Evolutionary conservation across 2,329 filamentous ascomycete genomes (phyloP).

Genomic region (Phoma sp.): DNA sequence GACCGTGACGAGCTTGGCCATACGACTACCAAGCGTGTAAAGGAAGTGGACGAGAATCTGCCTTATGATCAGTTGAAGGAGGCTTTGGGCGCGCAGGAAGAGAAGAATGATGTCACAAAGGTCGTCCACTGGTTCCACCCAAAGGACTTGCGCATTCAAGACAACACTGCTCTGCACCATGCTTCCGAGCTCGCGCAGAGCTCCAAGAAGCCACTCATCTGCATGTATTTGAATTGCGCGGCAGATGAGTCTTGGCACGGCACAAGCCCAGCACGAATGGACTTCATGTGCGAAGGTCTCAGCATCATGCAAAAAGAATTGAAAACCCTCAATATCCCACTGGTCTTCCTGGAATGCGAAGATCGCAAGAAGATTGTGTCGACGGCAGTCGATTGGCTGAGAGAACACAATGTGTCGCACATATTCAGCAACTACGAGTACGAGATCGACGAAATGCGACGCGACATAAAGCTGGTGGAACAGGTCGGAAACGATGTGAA

Average conservation of each 20-base stretch:
- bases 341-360: constrained; percentile 55
- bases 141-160: constrained; percentile 59
- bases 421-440: constrained; percentile 59
- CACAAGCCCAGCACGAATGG: constrained; percentile 56
- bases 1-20: constrained; percentile 48
- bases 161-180: constrained; percentile 58
- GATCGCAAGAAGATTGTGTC: constrained; percentile 54
- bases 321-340: constrained; percentile 57
- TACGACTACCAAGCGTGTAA: constrained; percentile 59
- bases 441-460: constrained; percentile 54
- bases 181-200: constrained; percentile 57
- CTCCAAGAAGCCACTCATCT: constrained; percentile 53
- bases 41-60: constrained; percentile 56
- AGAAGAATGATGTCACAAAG: constrained; percentile 49
- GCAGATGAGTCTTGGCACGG: constrained; percentile 61
- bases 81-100: constrained; percentile 50
- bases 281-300: constrained; percentile 58
- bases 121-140: constrained; percentile 61
- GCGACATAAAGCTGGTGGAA: constrained; percentile 56
- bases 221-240: constrained; percentile 56
- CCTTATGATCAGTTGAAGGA: constrained; percentile 54
- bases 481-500: constrained; percentile 46
- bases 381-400: constrained; percentile 53
- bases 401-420: constrained; percentile 55
- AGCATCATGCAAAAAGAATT: constrained; percentile 56